These are phyloP conservation scores for Apiotrichum sp. DNA, from an alignment of 1,284 basidiomycete species.

Conservation along the genomic window DNA sequence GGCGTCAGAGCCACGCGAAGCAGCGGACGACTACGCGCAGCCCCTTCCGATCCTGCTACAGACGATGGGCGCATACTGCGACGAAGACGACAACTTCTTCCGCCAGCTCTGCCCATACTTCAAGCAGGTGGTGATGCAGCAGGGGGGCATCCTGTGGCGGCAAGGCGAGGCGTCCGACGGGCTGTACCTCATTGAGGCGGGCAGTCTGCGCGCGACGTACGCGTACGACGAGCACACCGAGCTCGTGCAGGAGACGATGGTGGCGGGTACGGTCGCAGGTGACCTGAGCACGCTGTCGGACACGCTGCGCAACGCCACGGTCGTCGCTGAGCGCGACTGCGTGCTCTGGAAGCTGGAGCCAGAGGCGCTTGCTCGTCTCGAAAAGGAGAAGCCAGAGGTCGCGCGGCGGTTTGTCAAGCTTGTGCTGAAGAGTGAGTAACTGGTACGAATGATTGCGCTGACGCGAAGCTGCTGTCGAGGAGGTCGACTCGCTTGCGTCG, in stretches of 20 bases:
- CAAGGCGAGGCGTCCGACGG: conserved; percentile 71
- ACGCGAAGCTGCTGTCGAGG: conserved; percentile 41
- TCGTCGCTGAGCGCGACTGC: conserved; percentile 68
- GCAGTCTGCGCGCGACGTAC: conserved; percentile 74
- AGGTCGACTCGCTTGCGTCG: conserved; percentile 43
- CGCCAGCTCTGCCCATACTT: conserved; percentile 62
- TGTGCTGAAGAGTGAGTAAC: conserved; percentile 66
- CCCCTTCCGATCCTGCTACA: conserved; percentile 56
- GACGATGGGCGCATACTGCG: conserved; percentile 63
- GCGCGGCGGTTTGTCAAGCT: conserved; percentile 64
- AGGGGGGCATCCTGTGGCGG: conserved; percentile 66
- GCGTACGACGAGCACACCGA: conserved; percentile 62
- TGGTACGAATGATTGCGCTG: background rate
- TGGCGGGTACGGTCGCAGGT: conserved; percentile 81
- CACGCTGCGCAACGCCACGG: conserved; percentile 73
- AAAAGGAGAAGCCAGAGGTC: conserved; percentile 60
- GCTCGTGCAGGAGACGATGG: conserved; percentile 78
- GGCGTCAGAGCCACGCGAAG: conserved; percentile 8
- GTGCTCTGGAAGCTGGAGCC: conserved; percentile 71
- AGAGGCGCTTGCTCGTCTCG: conserved; percentile 56
- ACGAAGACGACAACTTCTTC: conserved; percentile 43
- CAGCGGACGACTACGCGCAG: conserved; percentile 21
- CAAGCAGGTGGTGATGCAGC: conserved; percentile 53
- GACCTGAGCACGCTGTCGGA: conserved; percentile 76
- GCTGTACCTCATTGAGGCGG: conserved; percentile 77